Evolutionary conservation across 257 asterid genomes (phyloP).

Genomic region (Penstemon newberryi): DNA sequence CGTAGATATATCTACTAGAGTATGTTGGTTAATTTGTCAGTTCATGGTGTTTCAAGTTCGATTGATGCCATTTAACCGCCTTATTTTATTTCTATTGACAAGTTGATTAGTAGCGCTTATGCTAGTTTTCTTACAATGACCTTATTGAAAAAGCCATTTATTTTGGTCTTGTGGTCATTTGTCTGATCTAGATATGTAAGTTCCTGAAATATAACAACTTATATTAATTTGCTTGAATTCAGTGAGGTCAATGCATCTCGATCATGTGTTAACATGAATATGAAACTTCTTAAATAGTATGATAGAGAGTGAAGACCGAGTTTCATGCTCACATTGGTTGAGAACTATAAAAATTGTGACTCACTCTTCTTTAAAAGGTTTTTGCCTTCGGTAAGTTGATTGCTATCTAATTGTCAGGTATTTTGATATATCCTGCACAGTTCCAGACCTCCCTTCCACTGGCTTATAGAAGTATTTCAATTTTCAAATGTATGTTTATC

Average conservation of each 20-base stretch:
- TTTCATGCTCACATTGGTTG: slow-evolving; percentile 11
- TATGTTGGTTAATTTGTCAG: neutral
- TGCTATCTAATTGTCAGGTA: neutral
- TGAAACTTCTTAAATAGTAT: neutral
- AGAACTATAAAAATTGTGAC: slow-evolving; percentile 10
- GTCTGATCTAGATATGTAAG: no score
- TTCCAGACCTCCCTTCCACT: neutral
- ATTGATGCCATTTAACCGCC: neutral
- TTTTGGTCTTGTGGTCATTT: neutral
- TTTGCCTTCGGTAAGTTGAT: neutral
- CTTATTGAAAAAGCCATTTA: neutral
- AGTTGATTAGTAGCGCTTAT: no score
- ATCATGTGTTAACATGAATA: neutral
- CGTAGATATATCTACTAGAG: neutral
- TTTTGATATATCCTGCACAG: neutral
- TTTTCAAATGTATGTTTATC: neutral
- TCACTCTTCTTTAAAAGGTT: neutral
- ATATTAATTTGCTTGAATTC: neutral
- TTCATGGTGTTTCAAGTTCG: neutral
- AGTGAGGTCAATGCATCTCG: slow-evolving; percentile 1
- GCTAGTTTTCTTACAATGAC: neutral
- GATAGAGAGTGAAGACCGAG: neutral
- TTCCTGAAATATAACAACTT: no score
- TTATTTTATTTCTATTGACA: neutral
- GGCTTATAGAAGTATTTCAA: neutral